Evolutionary conservation across 2,329 filamentous ascomycete species (phyloP), one percentile per base, ranked within the genome.

Genomic region (Aureobasidium sp.): DNA sequence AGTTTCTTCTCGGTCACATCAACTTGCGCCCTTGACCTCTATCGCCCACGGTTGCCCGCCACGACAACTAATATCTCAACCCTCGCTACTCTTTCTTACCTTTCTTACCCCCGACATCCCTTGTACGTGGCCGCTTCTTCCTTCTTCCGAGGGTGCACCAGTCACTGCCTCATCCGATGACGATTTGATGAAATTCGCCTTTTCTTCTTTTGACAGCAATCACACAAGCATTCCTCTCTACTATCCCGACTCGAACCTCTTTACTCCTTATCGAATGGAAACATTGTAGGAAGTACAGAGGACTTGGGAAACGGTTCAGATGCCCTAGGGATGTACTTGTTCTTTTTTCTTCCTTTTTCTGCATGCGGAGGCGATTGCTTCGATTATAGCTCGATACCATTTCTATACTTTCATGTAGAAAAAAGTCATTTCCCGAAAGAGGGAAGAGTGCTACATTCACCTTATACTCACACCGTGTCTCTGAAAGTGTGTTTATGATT

Each of bases 341-440:
- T 31, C 9, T 42, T 44, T 59, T 49, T 24, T 15, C 11, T 33
- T 48, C 27, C 27, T 27, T 31, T 33, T 60, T 54, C 54, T 42
- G 60, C 60, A 61, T 53, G 60, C 60, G 60, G 45, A 54, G 50
- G 60, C 57, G 19, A 35, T 56, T 61, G 60, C 60, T 61, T 61
- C 49, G 48, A 61, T 61, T 35, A 61, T 61, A 61, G 60, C 60
- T 61, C 60, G 60, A 61, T 61, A 61, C 60, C 60, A 61, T 61
- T 61, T 61, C 60, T 61, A 61, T 61, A 27, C 31, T 53, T 61
- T 56, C 52, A 29, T 60, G 57, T 60, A 60, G 57, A 60, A 50
- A 50, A 58, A 57, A 57, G 54, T 44, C 57, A 40, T 42, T 42
- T 9, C 56, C 57, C 31, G 52, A 31, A 60, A 42, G 22, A 50